Evolutionary conservation across 192 early-diverging fungal genomes (phyloP).

Genomic region (Podila clonocystis): DNA sequence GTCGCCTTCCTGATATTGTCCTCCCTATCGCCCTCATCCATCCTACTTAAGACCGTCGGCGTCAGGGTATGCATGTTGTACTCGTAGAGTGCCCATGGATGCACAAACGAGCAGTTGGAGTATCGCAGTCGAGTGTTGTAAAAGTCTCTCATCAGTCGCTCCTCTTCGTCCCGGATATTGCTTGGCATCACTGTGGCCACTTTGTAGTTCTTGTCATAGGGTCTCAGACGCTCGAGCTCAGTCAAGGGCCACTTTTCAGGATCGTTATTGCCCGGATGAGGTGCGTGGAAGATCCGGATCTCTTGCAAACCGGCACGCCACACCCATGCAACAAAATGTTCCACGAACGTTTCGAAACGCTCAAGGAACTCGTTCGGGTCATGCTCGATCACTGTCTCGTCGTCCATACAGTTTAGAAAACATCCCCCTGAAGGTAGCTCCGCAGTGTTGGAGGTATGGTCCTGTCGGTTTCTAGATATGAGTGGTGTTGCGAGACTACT

Average conservation of each 20-base stretch:
- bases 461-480: background rate
- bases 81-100: slow-evolving; percentile 42
- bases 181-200: slow-evolving; percentile 27
- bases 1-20: slow-evolving; percentile 19
- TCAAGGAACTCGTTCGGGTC: slow-evolving; percentile 22
- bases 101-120: slow-evolving; percentile 40
- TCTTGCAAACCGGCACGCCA: slow-evolving; percentile 38
- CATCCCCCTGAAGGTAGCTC: background rate
- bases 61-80: slow-evolving; percentile 23
- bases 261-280: background rate
- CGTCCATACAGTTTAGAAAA: background rate
- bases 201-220: slow-evolving; percentile 14
- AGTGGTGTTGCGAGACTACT: background rate
- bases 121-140: slow-evolving; percentile 25
- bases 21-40: slow-evolving; percentile 3
- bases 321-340: slow-evolving; percentile 39
- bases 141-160: slow-evolving; percentile 33
- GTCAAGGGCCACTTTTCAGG: background rate
- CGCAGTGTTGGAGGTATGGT: background rate
- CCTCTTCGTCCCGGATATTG: slow-evolving; percentile 14
- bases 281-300: slow-evolving; percentile 31
- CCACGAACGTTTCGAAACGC: slow-evolving; percentile 36
- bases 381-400: slow-evolving; percentile 22
- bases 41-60: background rate
- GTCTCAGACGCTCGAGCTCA: slow-evolving; percentile 25